Conservation (phyloP, 257 asterid genomes). For the Solanum pinnatisectum region DNA sequence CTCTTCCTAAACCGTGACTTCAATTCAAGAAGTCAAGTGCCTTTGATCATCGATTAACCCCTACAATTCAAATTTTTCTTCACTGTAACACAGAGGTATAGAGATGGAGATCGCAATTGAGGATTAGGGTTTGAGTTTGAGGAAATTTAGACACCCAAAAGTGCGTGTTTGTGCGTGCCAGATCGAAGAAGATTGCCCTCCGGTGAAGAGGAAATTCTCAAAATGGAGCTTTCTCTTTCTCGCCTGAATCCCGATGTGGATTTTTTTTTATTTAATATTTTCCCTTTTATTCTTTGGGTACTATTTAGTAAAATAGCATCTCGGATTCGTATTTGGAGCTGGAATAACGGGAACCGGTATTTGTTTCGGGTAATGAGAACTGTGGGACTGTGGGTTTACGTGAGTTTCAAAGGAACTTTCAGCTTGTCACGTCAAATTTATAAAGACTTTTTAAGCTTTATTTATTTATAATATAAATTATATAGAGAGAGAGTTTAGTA, state of each 20-base stretch:
- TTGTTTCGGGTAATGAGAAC: neutral
- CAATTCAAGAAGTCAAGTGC: neutral
- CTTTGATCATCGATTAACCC: neutral
- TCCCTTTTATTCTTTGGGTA: neutral
- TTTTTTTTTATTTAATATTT: neutral
- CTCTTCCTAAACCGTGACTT: neutral
- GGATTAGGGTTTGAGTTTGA: neutral
- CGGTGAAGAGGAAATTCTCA: neutral
- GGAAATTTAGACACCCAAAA: neutral
- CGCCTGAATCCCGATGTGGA: neutral
- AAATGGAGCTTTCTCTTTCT: neutral
- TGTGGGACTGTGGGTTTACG: neutral
- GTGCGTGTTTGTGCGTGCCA: neutral
- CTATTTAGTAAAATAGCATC: neutral
- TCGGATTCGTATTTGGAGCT: neutral
- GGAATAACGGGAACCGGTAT: neutral
- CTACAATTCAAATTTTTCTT: neutral
- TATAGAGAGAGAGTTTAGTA: too few species aligned
- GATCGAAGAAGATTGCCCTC: neutral
- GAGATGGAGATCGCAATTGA: neutral
- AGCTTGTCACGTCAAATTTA: neutral
- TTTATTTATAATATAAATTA: too few species aligned
- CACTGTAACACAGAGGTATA: neutral
- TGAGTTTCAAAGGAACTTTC: neutral
- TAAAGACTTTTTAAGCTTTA: too few species aligned